These are phyloP conservation scores for Ganoderma lucidum DNA, from an alignment of 1,284 basidiomycete species.

Conservation along the genomic window DNA sequence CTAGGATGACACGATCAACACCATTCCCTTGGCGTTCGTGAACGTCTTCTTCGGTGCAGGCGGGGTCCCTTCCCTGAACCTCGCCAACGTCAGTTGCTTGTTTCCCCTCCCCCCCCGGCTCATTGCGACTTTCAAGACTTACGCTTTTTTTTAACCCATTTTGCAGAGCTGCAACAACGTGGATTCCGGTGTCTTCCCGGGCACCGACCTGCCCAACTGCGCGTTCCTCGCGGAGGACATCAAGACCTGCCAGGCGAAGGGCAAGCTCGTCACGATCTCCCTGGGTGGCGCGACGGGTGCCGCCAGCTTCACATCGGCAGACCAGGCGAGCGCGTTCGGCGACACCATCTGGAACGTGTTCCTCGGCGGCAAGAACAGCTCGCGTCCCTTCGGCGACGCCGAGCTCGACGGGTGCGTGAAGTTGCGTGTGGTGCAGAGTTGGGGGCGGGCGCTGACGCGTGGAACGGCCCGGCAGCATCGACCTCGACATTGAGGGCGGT, in stretches of 20 bases:
- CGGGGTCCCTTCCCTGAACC: conserved; percentile 64
- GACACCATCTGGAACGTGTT: conserved; percentile 72
- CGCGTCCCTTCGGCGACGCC: conserved; percentile 68
- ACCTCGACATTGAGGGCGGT: conserved; percentile 75
- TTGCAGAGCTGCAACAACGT: neutral
- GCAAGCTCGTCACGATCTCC: conserved; percentile 71
- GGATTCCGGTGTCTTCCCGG: conserved; percentile 59
- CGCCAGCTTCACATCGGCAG: conserved; percentile 57
- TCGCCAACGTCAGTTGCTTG: conserved; percentile 58
- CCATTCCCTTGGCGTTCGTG: conserved; percentile 67
- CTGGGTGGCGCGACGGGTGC: conserved; percentile 69
- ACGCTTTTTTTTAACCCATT: too few species aligned
- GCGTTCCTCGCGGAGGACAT: conserved; percentile 62
- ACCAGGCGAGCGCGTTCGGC: conserved; percentile 60
- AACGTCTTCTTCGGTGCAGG: conserved; percentile 63
- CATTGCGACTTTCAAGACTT: too few species aligned
- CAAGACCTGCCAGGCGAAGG: conserved; percentile 64
- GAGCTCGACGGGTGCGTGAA: conserved; percentile 68
- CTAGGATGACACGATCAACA: conserved; percentile 59
- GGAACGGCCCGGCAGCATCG: conserved; percentile 46
- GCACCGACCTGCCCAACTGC: conserved; percentile 65
- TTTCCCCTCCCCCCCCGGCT: too few species aligned
- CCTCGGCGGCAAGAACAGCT: conserved; percentile 62
- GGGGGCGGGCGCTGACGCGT: neutral
- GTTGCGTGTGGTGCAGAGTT: neutral